Evolutionary conservation across 2,329 filamentous ascomycete genomes (phyloP), one percentile per base, ranked within the genome.

Genomic region (Diplocarpon mali): DNA sequence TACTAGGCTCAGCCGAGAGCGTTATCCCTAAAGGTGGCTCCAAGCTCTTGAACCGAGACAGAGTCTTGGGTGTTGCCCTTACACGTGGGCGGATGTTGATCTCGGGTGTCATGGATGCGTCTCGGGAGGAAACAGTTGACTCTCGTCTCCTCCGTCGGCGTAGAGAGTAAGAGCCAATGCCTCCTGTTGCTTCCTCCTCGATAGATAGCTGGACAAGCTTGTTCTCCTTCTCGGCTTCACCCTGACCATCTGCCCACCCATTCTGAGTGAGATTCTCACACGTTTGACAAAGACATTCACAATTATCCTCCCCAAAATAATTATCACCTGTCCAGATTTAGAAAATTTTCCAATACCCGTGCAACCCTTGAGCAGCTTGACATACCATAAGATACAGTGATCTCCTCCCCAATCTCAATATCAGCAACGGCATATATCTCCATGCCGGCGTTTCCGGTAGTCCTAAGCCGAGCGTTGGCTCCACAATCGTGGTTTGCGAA

Each of bases 401-500:
- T 94, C 63, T 98, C 92, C 49, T 98, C 89, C 3, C 89, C 92
- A 1, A 83, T 70, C 10, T 83, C 76, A 49, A 98, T 96, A 47
- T 89, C 75, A 53, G 80, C 78, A 29, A 80, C 78, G 2, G 92
- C 87, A 40, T 94, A 78, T 45, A 98, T 89, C 59, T 93, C 85
- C 68, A 98, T 95, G 30, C 87, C 87, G 46, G 89, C 80, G 45
- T 82, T 78, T 37, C 88, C 86, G 30, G 79, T 83, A 30, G 87
- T 95, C 55, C 85, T 82, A 36, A 98, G 74, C 59, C 81, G 78
- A 8, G 89, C 89, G 67, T 96, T 98, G 28, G 92, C 87, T 54
- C 84, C 76, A 66, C 92, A 98, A 64, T 98, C 92, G 65, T 98
- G 92, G 61, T 98, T 98, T 20, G 92, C 88, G 63, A 98, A 96